Evolutionary conservation across 306 rosid genomes (phyloP).

Genomic region (Cicer yamashitae): DNA sequence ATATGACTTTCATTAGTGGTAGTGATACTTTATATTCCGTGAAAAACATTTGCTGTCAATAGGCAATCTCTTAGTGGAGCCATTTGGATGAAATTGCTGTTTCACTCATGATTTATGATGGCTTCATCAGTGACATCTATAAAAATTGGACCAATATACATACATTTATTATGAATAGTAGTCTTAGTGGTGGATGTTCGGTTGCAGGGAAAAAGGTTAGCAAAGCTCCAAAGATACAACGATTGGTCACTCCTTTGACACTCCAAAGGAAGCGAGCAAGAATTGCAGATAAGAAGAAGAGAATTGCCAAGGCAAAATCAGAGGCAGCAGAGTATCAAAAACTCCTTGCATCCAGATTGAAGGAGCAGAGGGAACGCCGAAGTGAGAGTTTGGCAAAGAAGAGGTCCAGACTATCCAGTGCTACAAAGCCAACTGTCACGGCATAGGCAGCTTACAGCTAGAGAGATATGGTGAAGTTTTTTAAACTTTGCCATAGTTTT

Average conservation of each 20-base stretch:
- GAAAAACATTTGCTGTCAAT: not conserved
- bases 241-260: constrained; percentile 54
- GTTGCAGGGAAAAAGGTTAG: constrained; percentile 51
- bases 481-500: constrained; percentile 32
- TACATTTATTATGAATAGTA: not conserved
- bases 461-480: constrained; percentile 37
- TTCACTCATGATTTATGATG: not conserved
- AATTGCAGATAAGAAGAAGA: constrained; percentile 51
- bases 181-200: constrained; percentile 3
- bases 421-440: constrained; percentile 39
- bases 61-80: not conserved
- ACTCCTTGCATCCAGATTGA: constrained; percentile 51
- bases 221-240: constrained; percentile 52
- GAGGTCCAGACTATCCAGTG: constrained; percentile 49
- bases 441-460: constrained; percentile 27
- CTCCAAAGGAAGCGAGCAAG: constrained; percentile 57
- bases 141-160: not conserved
- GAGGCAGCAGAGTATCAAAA: constrained; percentile 54
- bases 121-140: not conserved
- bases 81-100: not conserved
- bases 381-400: constrained; percentile 54
- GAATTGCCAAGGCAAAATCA: constrained; percentile 52
- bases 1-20: not conserved
- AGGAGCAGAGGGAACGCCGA: constrained; percentile 51
- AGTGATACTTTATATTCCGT: not conserved